Conservation (phyloP, 331 rosid species). For the Cydonia oblonga region DNA sequence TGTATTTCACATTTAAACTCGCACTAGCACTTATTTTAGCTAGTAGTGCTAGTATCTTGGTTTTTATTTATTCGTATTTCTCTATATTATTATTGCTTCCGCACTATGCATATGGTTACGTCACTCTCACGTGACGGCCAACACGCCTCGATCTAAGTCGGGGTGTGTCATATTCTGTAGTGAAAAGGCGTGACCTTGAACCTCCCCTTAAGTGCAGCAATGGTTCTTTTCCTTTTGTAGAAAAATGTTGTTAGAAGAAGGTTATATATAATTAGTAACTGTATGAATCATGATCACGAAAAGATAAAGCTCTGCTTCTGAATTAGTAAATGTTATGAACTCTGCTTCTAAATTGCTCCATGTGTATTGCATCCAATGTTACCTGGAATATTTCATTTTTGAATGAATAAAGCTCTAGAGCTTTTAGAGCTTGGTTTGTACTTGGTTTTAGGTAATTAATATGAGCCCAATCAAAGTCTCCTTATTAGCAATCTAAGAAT, state of each 20-base stretch:
- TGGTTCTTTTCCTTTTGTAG: slow-evolving; percentile 16
- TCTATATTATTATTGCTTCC: too few relatives aligned
- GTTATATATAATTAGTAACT: slow-evolving; percentile 5
- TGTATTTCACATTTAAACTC: too few relatives aligned
- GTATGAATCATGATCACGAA: slow-evolving; percentile 10
- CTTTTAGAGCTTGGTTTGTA: slow-evolving; percentile 77
- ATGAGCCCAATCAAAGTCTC: slow-evolving; percentile 56
- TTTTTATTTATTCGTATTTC: too few relatives aligned
- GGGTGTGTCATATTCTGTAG: neutral
- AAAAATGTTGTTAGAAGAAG: slow-evolving; percentile 8
- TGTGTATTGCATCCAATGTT: too few relatives aligned
- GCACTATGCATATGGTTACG: too few relatives aligned
- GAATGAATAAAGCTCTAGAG: slow-evolving; percentile 33
- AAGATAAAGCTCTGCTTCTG: neutral
- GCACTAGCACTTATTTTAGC: too few relatives aligned
- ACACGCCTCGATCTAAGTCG: too few relatives aligned
- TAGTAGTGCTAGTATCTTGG: too few relatives aligned
- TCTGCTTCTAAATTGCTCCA: too few relatives aligned
- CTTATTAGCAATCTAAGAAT: slow-evolving; percentile 44
- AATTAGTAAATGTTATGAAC: too few relatives aligned
- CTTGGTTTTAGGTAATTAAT: slow-evolving; percentile 43
- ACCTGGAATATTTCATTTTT: slow-evolving; percentile 91
- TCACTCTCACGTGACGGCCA: too few relatives aligned
- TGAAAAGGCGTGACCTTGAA: neutral
- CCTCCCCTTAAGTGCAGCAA: slow-evolving; percentile 18